These are phyloP conservation scores for Conticribra guillardii DNA, from an alignment of 108 stramenopile species.

Conservation along the genomic window DNA sequence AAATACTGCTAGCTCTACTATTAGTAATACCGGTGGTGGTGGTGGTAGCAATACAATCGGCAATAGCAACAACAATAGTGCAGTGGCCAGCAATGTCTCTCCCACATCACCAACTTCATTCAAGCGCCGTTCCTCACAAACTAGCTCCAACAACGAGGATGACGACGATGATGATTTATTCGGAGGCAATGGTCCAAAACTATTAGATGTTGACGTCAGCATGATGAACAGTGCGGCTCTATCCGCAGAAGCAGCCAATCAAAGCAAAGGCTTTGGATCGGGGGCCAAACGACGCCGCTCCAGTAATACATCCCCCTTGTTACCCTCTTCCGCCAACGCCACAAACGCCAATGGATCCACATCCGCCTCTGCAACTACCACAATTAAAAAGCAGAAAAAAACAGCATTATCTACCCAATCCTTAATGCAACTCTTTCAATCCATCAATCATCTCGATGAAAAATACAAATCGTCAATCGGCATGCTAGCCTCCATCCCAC, in stretches of 20 bases:
- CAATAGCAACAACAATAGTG: conserved; percentile 15
- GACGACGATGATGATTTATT: conserved; percentile 63
- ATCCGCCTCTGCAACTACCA: background rate
- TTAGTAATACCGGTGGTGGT: background rate
- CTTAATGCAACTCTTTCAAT: conserved; percentile 21
- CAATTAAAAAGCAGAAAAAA: conserved; percentile 29
- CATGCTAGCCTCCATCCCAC: conserved; percentile 30
- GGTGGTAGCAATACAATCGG: background rate
- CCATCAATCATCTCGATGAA: conserved; percentile 33
- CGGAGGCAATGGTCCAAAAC: conserved; percentile 43
- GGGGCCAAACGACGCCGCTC: conserved; percentile 59
- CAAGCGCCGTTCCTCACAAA: too few relatives aligned
- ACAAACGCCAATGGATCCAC: conserved; percentile 13
- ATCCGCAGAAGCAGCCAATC: conserved; percentile 10
- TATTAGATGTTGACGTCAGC: conserved; percentile 57
- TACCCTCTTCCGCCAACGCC: conserved; percentile 3
- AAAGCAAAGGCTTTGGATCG: conserved; percentile 7
- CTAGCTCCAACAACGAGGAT: conserved; percentile 25
- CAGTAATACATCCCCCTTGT: too few relatives aligned
- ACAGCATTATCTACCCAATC: background rate
- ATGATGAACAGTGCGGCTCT: conserved; percentile 16
- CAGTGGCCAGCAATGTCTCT: too few relatives aligned
- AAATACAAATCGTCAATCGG: conserved; percentile 37
- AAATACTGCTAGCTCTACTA: background rate
- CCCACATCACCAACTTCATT: too few relatives aligned